These are phyloP conservation scores for Crithidia thermophila DNA, from an alignment of 208 protist species.

Conservation along the genomic window DNA sequence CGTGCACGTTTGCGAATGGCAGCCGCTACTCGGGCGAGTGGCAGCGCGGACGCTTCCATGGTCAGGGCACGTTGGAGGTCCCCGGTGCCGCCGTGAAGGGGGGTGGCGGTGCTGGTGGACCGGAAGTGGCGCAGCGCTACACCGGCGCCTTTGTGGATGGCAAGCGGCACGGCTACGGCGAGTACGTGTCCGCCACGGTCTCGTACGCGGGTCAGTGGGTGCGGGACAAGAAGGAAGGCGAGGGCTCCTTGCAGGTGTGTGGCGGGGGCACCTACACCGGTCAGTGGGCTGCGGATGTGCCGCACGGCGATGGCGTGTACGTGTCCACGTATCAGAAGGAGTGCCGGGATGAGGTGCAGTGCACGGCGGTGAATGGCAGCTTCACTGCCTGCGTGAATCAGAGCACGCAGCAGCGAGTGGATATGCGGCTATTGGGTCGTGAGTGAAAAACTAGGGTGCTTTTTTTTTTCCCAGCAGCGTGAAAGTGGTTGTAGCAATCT, in stretches of 20 bases:
- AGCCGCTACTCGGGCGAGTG: constrained; percentile 77
- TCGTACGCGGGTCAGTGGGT: constrained; percentile 82
- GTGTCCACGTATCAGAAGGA: constrained; percentile 13
- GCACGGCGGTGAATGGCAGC: constrained; percentile 19
- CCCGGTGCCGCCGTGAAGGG: constrained; percentile 17
- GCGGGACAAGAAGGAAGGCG: constrained; percentile 71
- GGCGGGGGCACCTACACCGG: constrained; percentile 46
- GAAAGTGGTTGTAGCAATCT: too few species aligned
- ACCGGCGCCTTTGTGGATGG: constrained; percentile 64
- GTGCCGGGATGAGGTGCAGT: constrained; percentile 24
- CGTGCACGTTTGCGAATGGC: constrained; percentile 71
- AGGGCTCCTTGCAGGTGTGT: constrained; percentile 49
- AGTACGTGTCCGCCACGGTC: constrained; percentile 49
- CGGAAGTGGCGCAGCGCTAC: constrained; percentile 59
- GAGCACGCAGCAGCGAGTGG: constrained; percentile 20
- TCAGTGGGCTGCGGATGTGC: constrained; percentile 57
- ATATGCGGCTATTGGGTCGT: constrained; percentile 20
- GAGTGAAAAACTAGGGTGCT: not conserved
- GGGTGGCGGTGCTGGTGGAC: too few species aligned
- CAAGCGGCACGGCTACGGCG: constrained; percentile 68
- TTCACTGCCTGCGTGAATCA: constrained; percentile 22
- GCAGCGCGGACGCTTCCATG: constrained; percentile 64
- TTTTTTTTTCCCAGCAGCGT: constrained; percentile 2
- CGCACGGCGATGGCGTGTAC: constrained; percentile 56
- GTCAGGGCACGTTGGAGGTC: constrained; percentile 50